A percentile compares a stretch with the other conserved stretches of the same genome.
Evolutionary conservation across 768 basidiomycete species (phyloP).

Genomic region (Filobasidium floriforme): DNA sequence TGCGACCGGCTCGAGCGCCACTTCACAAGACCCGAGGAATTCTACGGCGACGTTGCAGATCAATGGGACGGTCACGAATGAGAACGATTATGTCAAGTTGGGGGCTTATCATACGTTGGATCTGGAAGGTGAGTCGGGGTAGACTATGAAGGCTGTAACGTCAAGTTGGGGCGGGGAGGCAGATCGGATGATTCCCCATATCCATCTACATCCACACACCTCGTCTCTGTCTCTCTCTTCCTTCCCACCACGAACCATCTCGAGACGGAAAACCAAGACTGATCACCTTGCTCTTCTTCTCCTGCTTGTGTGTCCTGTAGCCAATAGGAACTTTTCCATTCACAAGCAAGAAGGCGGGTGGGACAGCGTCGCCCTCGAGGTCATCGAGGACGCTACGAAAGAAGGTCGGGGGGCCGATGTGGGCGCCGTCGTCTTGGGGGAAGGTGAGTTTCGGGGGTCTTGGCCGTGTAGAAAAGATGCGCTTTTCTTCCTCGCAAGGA

Average conservation of each 20-base stretch:
- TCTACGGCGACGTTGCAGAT: constrained; percentile 60
- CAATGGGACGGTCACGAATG: constrained; percentile 71
- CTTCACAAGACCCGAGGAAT: constrained; percentile 38
- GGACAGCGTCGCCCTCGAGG: constrained; percentile 77
- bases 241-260: too few relatives aligned
- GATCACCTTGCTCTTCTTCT: too few relatives aligned
- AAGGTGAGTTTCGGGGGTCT: constrained; percentile 56
- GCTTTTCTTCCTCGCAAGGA: too few relatives aligned
- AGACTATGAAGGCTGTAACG: too few relatives aligned
- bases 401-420: constrained; percentile 96
- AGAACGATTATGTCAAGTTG: constrained; percentile 81
- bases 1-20: constrained; percentile 25
- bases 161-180: too few relatives aligned
- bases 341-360: constrained; percentile 73
- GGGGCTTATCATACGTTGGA: constrained; percentile 94
- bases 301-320: constrained; percentile 26
- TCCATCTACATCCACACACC: too few relatives aligned
- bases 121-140: constrained; percentile 56
- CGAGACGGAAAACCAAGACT: too few relatives aligned
- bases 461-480: too few relatives aligned
- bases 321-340: constrained; percentile 80
- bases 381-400: constrained; percentile 78
- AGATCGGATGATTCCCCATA: too few relatives aligned
- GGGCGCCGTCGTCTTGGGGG: constrained; percentile 89
- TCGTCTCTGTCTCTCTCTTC: too few relatives aligned